Evolutionary conservation across 192 early-diverging fungal species (phyloP).

Genomic region (Coemansia sp.): DNA sequence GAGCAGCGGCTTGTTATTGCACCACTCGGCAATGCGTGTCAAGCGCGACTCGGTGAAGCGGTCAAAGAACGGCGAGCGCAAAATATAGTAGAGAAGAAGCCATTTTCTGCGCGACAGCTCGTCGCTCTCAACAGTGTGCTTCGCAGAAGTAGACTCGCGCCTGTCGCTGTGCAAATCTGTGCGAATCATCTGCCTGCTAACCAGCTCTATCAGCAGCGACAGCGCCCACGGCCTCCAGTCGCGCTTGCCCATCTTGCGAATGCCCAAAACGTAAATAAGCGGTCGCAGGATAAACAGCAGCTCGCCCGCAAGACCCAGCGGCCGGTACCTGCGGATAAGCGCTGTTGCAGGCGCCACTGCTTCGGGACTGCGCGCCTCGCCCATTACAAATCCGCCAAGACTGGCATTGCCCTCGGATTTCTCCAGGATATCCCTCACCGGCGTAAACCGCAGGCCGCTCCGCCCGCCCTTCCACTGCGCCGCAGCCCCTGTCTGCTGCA

Average conservation of each 20-base stretch:
- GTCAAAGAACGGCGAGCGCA: conserved; percentile 82
- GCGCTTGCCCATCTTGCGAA: conserved; percentile 65
- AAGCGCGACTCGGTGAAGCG: conserved; percentile 67
- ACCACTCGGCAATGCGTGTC: conserved; percentile 60
- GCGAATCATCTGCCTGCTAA: conserved; percentile 51
- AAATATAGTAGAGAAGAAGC: conserved; percentile 75
- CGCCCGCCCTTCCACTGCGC: conserved; percentile 54
- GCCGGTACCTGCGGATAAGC: conserved; percentile 59
- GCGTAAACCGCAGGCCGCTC: conserved; percentile 52
- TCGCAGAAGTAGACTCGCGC: conserved; percentile 6
- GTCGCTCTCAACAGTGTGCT: conserved; percentile 70
- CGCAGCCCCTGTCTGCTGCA: conserved; percentile 1
- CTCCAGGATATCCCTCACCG: conserved; percentile 43
- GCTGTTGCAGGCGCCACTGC: conserved; percentile 63
- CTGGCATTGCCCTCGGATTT: conserved; percentile 32
- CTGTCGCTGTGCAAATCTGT: conserved; percentile 27
- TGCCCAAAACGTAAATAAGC: conserved; percentile 77
- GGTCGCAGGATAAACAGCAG: conserved; percentile 81
- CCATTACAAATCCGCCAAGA: conserved; percentile 19
- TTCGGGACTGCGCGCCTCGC: conserved; percentile 57
- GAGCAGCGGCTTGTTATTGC: conserved; percentile 72
- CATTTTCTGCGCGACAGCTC: conserved; percentile 72
- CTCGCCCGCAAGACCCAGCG: conserved; percentile 66
- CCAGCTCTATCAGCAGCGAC: conserved; percentile 73
- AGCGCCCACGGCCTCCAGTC: conserved; percentile 85